Percentiles rank a stretch among this genome's conserved stretches.
Evolutionary conservation across 2,329 filamentous ascomycete genomes (phyloP).

Genomic region (Fusarium sp.): DNA sequence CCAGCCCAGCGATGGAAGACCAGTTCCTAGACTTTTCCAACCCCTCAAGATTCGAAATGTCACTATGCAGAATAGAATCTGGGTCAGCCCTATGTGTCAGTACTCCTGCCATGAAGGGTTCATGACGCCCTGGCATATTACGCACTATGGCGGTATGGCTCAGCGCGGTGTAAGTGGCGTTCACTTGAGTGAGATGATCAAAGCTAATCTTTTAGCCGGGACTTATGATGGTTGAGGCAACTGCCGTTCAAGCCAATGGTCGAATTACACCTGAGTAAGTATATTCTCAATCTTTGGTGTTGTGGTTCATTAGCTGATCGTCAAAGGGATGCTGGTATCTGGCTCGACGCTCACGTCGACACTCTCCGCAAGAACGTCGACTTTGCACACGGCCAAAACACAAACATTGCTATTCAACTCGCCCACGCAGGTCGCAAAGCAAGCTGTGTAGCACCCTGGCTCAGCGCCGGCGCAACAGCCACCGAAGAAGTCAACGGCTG

Average conservation of each 20-base stretch:
- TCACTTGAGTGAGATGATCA: constrained; percentile 33
- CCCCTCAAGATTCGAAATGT: constrained; percentile 60
- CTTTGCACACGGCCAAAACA: constrained; percentile 74
- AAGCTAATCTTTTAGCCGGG: constrained; percentile 57
- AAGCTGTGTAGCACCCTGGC: constrained; percentile 66
- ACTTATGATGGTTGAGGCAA: constrained; percentile 75
- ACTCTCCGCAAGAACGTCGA: constrained; percentile 69
- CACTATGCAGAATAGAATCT: constrained; percentile 60
- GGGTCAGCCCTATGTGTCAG: constrained; percentile 61
- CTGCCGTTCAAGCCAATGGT: constrained; percentile 73
- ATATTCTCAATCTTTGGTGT: rapidly evolving
- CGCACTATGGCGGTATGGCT: constrained; percentile 79
- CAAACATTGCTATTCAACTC: constrained; percentile 76
- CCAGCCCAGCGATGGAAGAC: constrained; percentile 57
- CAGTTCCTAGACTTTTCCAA: constrained; percentile 63
- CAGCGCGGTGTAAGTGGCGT: constrained; percentile 67
- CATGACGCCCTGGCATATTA: constrained; percentile 76
- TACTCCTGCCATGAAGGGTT: constrained; percentile 65
- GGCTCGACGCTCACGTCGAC: constrained; percentile 77
- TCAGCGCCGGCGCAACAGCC: constrained; percentile 58
- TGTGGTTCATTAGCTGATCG: constrained; percentile 38
- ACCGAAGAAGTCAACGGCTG: constrained; percentile 62
- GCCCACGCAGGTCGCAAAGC: constrained; percentile 75
- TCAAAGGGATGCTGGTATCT: constrained; percentile 66
- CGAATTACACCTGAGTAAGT: constrained; percentile 74